These are phyloP conservation scores for Ophiostoma ulmi DNA, from an alignment of 2,329 filamentous ascomycete species.

Conservation along the genomic window DNA sequence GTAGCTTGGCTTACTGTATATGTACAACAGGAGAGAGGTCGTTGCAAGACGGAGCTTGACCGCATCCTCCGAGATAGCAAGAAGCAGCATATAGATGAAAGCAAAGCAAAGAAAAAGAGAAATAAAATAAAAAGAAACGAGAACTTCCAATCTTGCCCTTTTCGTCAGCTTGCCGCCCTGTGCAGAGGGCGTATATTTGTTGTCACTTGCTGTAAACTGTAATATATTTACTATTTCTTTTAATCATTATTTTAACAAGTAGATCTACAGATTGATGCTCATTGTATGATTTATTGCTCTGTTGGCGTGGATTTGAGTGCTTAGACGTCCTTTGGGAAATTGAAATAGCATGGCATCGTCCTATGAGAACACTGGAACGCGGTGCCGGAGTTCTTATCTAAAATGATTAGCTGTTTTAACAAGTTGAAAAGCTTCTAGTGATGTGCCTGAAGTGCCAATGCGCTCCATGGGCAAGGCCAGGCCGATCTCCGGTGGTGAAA, in stretches of 20 bases:
- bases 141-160: neutral
- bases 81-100: neutral
- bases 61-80: neutral
- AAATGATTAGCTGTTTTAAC: neutral
- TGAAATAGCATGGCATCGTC: neutral
- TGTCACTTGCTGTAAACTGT: neutral
- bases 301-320: neutral
- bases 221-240: neutral
- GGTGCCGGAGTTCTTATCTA: neutral
- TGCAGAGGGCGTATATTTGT: neutral
- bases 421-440: neutral
- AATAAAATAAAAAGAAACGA: neutral
- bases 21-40: neutral
- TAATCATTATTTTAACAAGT: neutral
- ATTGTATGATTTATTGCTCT: neutral
- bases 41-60: neutral
- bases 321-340: neutral
- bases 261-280: neutral
- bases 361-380: conserved; percentile 2
- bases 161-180: neutral
- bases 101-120: neutral
- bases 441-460: neutral
- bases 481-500: neutral
- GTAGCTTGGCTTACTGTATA: neutral
- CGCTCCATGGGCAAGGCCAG: conserved; percentile 2